Evolutionary conservation across 768 basidiomycete genomes (phyloP), one percentile per base, ranked within the genome.

Genomic region (Pluteus cervinus): DNA sequence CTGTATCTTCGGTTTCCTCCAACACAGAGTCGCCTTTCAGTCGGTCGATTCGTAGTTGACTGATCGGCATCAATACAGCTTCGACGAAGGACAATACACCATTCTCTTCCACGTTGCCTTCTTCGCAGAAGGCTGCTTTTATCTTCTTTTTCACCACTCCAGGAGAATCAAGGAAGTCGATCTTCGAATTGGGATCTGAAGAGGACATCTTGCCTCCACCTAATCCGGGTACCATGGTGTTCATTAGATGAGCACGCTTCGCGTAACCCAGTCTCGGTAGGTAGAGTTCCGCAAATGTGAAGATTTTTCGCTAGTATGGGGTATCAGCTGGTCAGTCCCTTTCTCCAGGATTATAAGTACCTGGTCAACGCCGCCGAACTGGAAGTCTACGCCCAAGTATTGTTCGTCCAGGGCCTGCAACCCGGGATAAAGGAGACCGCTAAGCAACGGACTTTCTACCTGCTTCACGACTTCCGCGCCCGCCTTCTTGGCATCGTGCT

Each of bases 381-480:
- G 96, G 65, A 99, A 94, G 57, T 98, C 91, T 20, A 87, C 85
- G 12, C 72, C 88, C 14, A 99, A 75, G 71, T 98, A 97, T 63
- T 98, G 81, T 60, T 99, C 96, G 49, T 99, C 96, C 18, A 99
- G 76, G 7, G 96, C 93, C 50, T 99, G 96, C 28, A 99, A 61
- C 25, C 93, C 92, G 1, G 96, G 96, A 72, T 99, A 98, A 39
- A 99, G 73, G 44, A 98, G 60, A 1, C 92, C 92, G 45, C 89
- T 91, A 37, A 99, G 67, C 34, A 93, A 65, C 1, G 92, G 87
- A 52, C 84, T 90, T 44, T 91, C 87, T 4, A 93, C 87, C 60
- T 97, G 94, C 60, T 98, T 98, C 49, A 99, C 96, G 39, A 98
- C 96, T 57, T 98, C 96, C 2, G 96, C 93, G 4, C 96, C 96